Base-by-base conservation (phyloP, 2,329 filamentous ascomycete species). In the Mariannaea elegans region DNA sequence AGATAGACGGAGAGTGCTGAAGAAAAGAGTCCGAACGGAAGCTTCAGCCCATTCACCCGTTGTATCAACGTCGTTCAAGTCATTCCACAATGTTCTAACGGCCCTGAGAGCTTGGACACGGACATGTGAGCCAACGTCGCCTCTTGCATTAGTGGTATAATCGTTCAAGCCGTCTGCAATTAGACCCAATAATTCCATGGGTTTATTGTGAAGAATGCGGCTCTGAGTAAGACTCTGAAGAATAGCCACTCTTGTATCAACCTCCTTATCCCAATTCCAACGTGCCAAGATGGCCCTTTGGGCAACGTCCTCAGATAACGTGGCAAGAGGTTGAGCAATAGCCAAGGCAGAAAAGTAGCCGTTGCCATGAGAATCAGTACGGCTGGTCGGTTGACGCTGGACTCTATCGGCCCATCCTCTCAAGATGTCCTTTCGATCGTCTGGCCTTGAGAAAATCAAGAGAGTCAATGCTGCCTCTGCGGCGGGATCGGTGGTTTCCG, bases 91-190 rank as follows among this genome's bases (percentile, higher is more conserved):
- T 2, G 87, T 87, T 60, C 86, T 86, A 1, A 94, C 86, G 14
- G 92, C 94, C 73, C 89, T 84, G 12, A 97, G 83, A 21, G 92
- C 94, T 74, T 94, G 90, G 5, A 94, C 80, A 3, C 95, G 86
- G 4, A 97, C 90, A 51, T 94, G 86, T 0, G 94, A 97, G 5
- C 95, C 95, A 47, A 98, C 85, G 71, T 99, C 95, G 14, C 95
- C 95, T 56, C 93, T 84, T 13, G 94, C 89, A 65, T 92, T 94
- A 3, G 92, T 94, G 0, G 92, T 97, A 71, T 98, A 98, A 73
- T 99, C 94, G 65, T 94, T 90, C 24, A 99, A 77, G 0, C 89
- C 87, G 38, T 84, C 83, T 1, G 75, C 71, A 8, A 90, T 74
- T 2, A 87, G 63, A 0, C 70, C 67, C 2, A 84, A 61, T 57